A percentile compares a stretch with the other conserved stretches of the same genome.
phyloP scores from a whole-genome alignment of 2,329 filamentous ascomycete species.

The Fusarium keratoplasticum region DNA sequence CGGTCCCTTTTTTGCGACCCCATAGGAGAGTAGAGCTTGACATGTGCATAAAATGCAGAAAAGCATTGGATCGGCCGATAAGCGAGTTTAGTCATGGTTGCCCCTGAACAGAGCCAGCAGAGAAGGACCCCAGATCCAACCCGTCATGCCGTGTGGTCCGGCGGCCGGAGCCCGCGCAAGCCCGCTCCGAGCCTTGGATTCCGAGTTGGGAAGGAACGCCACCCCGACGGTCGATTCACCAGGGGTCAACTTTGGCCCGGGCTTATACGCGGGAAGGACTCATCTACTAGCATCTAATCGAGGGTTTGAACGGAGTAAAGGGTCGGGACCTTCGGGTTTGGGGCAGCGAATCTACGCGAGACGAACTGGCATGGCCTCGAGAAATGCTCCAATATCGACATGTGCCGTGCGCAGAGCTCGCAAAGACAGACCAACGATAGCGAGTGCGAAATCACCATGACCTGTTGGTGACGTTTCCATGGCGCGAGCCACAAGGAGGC shows the following conservation, averaged over 20 bases:
- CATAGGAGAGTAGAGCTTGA: background rate
- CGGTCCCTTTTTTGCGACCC: background rate
- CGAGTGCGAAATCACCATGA: slow-evolving; percentile 32
- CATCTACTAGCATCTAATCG: background rate
- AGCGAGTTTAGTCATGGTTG: slow-evolving; percentile 3
- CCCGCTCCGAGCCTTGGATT: background rate
- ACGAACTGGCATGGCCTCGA: slow-evolving; percentile 8
- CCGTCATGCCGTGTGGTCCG: background rate
- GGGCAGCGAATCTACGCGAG: slow-evolving; percentile 11
- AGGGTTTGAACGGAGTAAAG: background rate
- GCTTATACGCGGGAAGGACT: slow-evolving; percentile 16
- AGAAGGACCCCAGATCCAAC: background rate
- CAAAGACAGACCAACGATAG: slow-evolving; percentile 16
- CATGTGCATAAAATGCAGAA: slow-evolving; percentile 7
- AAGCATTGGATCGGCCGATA: slow-evolving; percentile 8
- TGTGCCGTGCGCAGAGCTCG: background rate
- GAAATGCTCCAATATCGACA: background rate
- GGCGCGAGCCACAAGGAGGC: slow-evolving; percentile 37
- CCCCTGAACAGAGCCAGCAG: background rate
- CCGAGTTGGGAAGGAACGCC: slow-evolving; percentile 21
- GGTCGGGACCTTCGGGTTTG: background rate
- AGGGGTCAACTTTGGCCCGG: slow-evolving; percentile 24
- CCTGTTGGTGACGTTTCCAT: slow-evolving; percentile 43
- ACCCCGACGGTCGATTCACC: slow-evolving; percentile 8
- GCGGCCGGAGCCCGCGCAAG: slow-evolving; percentile 5